phyloP scores from a whole-genome alignment of 1,284 basidiomycete genomes.

The Neonothopanus nambi region DNA sequence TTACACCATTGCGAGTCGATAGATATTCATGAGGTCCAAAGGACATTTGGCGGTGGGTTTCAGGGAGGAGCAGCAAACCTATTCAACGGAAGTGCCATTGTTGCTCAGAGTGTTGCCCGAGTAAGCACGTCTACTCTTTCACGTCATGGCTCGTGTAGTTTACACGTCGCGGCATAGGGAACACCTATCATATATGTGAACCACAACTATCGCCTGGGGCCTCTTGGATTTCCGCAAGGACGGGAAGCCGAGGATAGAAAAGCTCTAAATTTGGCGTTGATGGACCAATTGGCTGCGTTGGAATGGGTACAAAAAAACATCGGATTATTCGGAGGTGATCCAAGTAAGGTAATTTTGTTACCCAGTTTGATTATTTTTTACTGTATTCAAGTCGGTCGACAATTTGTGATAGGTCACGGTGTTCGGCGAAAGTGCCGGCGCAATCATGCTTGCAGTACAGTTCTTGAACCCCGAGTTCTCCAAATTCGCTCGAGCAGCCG shows the following conservation, averaged over 20 bases:
- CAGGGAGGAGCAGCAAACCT: slow-evolving; percentile 31
- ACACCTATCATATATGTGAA: slow-evolving; percentile 58
- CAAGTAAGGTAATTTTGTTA: slow-evolving; percentile 24
- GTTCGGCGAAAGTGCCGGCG: slow-evolving; percentile 56
- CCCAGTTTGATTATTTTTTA: background rate
- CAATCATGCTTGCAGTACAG: slow-evolving; percentile 43
- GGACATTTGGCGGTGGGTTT: slow-evolving; percentile 41
- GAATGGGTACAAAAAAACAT: slow-evolving; percentile 40
- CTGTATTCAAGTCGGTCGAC: too few relatives aligned
- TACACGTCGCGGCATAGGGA: slow-evolving; percentile 29
- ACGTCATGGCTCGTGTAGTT: background rate
- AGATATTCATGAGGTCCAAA: slow-evolving; percentile 2
- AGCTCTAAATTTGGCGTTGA: slow-evolving; percentile 35
- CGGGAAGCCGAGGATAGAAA: slow-evolving; percentile 29
- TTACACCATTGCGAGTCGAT: slow-evolving; percentile 37
- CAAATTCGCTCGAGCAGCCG: slow-evolving; percentile 42
- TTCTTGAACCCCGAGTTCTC: slow-evolving; percentile 43
- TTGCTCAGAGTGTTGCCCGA: slow-evolving; percentile 44
- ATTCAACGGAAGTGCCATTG: slow-evolving; percentile 43
- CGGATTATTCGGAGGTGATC: slow-evolving; percentile 40
- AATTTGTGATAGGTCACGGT: slow-evolving; percentile 41
- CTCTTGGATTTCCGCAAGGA: slow-evolving; percentile 40
- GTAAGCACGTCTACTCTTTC: slow-evolving; percentile 27
- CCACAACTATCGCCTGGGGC: slow-evolving; percentile 43
- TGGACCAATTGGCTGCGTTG: slow-evolving; percentile 34